Base-by-base conservation (phyloP, 2,329 filamentous ascomycete genomes). In the Pseudogymnoascus pannorum region DNA sequence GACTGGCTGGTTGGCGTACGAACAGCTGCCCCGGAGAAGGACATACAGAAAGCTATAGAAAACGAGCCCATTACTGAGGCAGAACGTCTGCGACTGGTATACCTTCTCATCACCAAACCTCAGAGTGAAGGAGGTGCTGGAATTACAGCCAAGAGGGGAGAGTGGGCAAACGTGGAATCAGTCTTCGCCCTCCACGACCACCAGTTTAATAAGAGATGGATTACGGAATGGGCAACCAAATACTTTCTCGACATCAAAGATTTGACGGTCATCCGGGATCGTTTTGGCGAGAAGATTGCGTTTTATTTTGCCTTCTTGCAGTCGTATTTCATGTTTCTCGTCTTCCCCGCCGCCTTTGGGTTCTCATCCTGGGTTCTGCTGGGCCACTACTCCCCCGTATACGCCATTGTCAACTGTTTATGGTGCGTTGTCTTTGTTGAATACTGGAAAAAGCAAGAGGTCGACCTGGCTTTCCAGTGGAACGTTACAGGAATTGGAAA, bases 241-340 rank as follows among this genome's bases (percentile, higher is more conserved):
- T 88, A 87, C 64, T 79, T 87, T 44, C 77, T 92, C 22, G 83
- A 85, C 60, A 75, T 84, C 35, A 73, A 80, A 58, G 84, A 91
- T 68, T 77, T 95, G n/a, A 84, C 89, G 69, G 81, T 84, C 54
- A 91, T 96, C 64, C 84, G 88, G 24, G 81, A 91, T 70, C 81
- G 86, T 65, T 91, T 92, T 72, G 91, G 91, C 57, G 88, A 93
- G 73, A 88, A 85, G 72, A 89, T 97, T 62, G 93, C 90, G 35
- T 96, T 95, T 74, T 97, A 97, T 77, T 97, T 96, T 73, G 91
- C 92, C 38, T 97, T 97, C 71, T 82, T 95, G 31, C 90, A 96
- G 71, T 88, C 88, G 33, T 97, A 97, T 75, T 95, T 96, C 71
- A 81, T 85, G 62, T 96, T 95, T 71, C 79, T 96, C 24, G 75